Conservation (phyloP, 108 stramenopile genomes). For the Cyclotella sp. region DNA sequence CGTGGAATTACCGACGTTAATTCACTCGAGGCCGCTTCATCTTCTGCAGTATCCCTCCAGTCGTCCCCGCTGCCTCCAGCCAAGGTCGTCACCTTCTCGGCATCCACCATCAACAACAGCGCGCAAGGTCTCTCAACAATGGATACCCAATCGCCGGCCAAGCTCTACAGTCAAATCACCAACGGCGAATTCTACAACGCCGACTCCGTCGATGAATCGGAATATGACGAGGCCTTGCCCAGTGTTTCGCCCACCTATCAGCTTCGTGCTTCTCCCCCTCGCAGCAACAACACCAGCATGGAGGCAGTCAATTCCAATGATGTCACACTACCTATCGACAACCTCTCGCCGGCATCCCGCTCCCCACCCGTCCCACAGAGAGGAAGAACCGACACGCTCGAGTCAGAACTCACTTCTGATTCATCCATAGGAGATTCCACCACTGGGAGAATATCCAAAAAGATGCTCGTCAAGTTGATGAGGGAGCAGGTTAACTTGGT, state of each 20-base stretch:
- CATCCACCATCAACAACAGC: slow-evolving; percentile 4
- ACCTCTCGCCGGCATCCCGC: background rate
- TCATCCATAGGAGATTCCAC: background rate
- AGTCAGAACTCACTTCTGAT: slow-evolving; percentile 2
- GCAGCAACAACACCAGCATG: background rate
- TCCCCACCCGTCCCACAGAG: background rate
- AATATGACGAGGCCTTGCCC: background rate
- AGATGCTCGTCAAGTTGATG: slow-evolving; percentile 43
- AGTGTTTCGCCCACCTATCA: slow-evolving; percentile 6
- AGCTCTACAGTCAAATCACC: background rate
- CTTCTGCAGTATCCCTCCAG: too few species aligned
- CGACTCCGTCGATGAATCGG: background rate
- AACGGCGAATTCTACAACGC: background rate
- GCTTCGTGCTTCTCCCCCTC: background rate
- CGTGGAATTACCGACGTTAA: too few species aligned
- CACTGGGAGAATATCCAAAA: slow-evolving; percentile 26
- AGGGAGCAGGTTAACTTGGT: slow-evolving; percentile 49
- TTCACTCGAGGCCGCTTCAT: too few species aligned
- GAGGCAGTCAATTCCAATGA: background rate
- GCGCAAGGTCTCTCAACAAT: too few species aligned
- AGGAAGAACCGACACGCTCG: slow-evolving; percentile 4
- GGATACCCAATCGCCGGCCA: too few species aligned
- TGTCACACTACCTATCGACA: background rate
- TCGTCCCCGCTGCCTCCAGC: background rate
- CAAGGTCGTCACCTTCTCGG: slow-evolving; percentile 16